Base-by-base conservation (phyloP, 2,329 filamentous ascomycete species). In the Domatiomyces catenatus region DNA sequence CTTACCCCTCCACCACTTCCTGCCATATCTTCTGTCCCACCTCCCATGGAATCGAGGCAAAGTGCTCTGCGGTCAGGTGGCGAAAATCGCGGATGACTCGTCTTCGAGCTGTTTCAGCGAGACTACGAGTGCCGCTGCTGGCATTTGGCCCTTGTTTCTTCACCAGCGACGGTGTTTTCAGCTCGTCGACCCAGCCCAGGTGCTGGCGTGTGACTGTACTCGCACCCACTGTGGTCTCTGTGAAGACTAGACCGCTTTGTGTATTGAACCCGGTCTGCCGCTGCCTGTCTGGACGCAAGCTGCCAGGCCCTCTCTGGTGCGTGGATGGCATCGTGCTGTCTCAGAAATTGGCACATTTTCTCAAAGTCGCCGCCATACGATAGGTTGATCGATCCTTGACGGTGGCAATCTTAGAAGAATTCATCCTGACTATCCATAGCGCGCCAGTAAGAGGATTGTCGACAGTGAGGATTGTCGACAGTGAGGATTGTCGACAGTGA, bases 1-100 rank as follows among this genome's bases (percentile, higher is more conserved):
- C 64, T 54, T 56, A 70, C 69, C 61, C 64, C 47, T 54, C 56
- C 3, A 60, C 54, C 15, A 71, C 51, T 47, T 59, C 62, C 10
- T 67, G 59, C 68, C 69, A 71, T 6, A 72, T 51, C 42, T 64
- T 62, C 43, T 59, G 54, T 1, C 68, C 69, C 46, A 71, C 54
- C 17, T 53, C 52, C 68, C 67, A 71, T 1, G 67, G 68, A 1
- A 71, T 50, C 42, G 59, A 50, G 4, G 54, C 57, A 55, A 72
- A 69, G 50, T 67, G 57, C 2, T 61, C 60, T 1, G 59, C 46
- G 1, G 60, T 64, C 17, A 72, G 50, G 19, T 49, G 58, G 8
- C 66, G 64, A 50, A 70, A 68, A 48, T 71, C 65, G 12, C 15
- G 44, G n/a, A 52, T 53, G 8, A 58, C 36, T 44, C 51, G 53